phyloP scores from a whole-genome alignment of 495 filamentous ascomycete species.

The Trichocladium uniseriatum region DNA sequence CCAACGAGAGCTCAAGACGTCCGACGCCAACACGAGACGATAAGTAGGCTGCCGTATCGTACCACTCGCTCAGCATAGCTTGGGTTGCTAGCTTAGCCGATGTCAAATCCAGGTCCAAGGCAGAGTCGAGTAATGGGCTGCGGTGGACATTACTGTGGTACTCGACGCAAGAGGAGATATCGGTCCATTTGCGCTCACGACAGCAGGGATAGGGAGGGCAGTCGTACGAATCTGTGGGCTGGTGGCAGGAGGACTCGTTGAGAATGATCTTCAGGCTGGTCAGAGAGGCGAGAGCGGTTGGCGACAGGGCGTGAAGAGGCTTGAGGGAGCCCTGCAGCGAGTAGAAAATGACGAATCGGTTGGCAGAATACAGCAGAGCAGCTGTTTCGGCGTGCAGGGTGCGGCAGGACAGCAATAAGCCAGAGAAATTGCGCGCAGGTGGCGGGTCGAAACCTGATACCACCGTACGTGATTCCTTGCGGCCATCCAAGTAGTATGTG shows the following conservation, averaged over 20 bases:
- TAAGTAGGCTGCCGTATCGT: background rate
- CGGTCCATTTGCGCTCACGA: background rate
- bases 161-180: background rate
- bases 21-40: constrained; percentile 2
- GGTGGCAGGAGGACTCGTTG: constrained; percentile 5
- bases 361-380: constrained; percentile 8
- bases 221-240: background rate
- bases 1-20: constrained; percentile 7
- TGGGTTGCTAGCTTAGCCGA: background rate
- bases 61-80: constrained; percentile 7
- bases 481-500: constrained; percentile 6
- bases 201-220: background rate
- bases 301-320: constrained; percentile 1
- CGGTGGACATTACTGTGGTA: background rate
- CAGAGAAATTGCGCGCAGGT: constrained; percentile 5
- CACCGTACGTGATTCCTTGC: background rate
- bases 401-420: constrained; percentile 10
- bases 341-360: constrained; percentile 10
- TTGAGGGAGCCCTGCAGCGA: background rate
- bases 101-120: background rate
- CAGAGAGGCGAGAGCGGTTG: constrained; percentile 5
- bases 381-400: constrained; percentile 1
- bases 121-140: background rate
- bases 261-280: constrained; percentile 11
- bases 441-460: background rate